phyloP scores from a whole-genome alignment of 2,329 filamentous ascomycete genomes.

The Clonostachys sp. region DNA sequence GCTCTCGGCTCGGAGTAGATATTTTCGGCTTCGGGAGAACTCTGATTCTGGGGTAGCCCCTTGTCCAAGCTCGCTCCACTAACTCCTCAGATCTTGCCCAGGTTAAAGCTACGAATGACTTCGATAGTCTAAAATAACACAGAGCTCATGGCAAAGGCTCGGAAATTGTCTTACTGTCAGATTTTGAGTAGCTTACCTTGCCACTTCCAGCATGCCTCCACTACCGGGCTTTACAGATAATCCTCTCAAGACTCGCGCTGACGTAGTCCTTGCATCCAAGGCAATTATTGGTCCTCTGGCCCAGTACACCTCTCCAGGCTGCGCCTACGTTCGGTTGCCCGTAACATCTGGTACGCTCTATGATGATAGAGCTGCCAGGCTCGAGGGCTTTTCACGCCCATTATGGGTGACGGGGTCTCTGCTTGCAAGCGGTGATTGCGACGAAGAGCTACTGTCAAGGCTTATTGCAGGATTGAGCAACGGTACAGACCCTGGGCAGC shows the following conservation, averaged over 20 bases:
- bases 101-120: too few relatives aligned
- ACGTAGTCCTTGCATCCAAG: slow-evolving; percentile 24
- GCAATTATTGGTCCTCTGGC: slow-evolving; percentile 25
- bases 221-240: slow-evolving; percentile 35
- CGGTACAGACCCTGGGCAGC: slow-evolving; percentile 20
- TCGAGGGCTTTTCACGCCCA: slow-evolving; percentile 37
- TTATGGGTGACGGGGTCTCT: slow-evolving; percentile 26
- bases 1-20: too few relatives aligned
- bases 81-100: too few relatives aligned
- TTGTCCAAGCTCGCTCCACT: too few relatives aligned
- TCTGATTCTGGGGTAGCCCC: too few relatives aligned
- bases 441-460: background rate
- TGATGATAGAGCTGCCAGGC: slow-evolving; percentile 35
- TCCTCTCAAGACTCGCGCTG: slow-evolving; percentile 22
- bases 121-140: too few relatives aligned
- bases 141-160: too few relatives aligned
- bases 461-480: slow-evolving; percentile 21
- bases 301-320: slow-evolving; percentile 21
- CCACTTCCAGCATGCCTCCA: slow-evolving; percentile 21
- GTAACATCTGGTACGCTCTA: slow-evolving; percentile 32
- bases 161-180: too few relatives aligned
- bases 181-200: too few relatives aligned
- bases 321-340: slow-evolving; percentile 28
- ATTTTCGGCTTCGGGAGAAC: too few relatives aligned
- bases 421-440: background rate